A percentile compares a stretch with the other conserved stretches of the same genome.
Conservation (phyloP, 2,329 filamentous ascomycete genomes). For the Byssochlamys sp. region DNA sequence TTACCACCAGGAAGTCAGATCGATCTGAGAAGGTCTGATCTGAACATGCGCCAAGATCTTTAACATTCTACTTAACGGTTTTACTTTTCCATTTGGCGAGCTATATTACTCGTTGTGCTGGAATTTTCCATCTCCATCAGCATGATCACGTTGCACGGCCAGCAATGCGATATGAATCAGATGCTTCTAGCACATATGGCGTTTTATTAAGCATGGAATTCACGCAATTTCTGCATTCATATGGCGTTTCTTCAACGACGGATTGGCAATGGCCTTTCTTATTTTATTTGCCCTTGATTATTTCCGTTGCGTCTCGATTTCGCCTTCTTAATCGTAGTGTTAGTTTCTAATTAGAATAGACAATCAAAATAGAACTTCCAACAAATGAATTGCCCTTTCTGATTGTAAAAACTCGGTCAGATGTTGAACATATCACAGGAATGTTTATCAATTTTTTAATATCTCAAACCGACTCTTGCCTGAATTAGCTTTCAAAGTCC, state of each 20-base stretch:
- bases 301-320: not conserved
- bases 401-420: not conserved
- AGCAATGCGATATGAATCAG: not conserved
- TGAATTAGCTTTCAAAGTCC: too few relatives aligned
- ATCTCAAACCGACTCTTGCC: not conserved
- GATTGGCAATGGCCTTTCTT: not conserved
- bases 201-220: not conserved
- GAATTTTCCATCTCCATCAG: not conserved
- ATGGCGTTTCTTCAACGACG: not conserved
- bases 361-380: not conserved
- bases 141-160: not conserved
- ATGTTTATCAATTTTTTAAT: not conserved
- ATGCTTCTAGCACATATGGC: not conserved
- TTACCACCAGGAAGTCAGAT: constrained; percentile 11
- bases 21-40: constrained; percentile 6
- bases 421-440: not conserved
- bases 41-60: not conserved
- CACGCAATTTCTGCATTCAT: not conserved
- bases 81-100: not conserved
- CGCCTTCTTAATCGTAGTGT: not conserved
- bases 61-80: not conserved
- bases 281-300: not conserved
- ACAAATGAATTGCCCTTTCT: not conserved
- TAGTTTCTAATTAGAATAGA: not conserved
- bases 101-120: not conserved